These are phyloP conservation scores for Lentinula detonsa DNA, from an alignment of 768 basidiomycete genomes.

Conservation along the genomic window DNA sequence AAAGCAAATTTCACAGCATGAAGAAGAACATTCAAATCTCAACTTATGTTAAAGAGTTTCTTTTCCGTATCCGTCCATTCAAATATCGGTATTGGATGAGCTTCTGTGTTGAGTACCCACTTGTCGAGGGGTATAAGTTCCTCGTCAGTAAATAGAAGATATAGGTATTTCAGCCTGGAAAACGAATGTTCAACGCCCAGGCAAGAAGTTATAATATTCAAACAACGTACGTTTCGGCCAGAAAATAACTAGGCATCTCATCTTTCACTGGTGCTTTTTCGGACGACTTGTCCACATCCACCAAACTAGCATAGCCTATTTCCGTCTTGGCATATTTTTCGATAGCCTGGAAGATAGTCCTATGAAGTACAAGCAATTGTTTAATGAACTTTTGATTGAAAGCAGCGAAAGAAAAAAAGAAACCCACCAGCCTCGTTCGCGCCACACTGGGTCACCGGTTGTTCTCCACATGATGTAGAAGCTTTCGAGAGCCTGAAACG, in stretches of 20 bases:
- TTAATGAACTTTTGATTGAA: not conserved
- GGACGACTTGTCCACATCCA: conserved; percentile 23
- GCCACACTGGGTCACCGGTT: conserved; percentile 44
- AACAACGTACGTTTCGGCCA: conserved; percentile 30
- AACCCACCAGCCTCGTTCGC: conserved; percentile 45
- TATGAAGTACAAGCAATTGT: not conserved
- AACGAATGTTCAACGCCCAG: too few relatives aligned
- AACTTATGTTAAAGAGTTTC: conserved; percentile 31
- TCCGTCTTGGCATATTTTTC: conserved; percentile 38
- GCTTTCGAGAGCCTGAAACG: conserved; percentile 40
- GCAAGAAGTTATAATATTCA: not conserved
- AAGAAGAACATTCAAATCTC: not conserved
- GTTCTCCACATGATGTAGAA: conserved; percentile 50
- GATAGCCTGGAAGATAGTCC: conserved; percentile 40
- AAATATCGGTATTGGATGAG: conserved; percentile 66
- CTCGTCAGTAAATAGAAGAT: conserved; percentile 55
- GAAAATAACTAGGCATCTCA: conserved; percentile 52
- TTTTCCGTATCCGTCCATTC: conserved; percentile 52
- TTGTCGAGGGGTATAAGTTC: conserved; percentile 44
- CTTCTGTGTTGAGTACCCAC: conserved; percentile 66
- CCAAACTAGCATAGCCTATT: conserved; percentile 41
- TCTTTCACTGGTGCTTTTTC: conserved; percentile 25
- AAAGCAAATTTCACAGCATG: not conserved
- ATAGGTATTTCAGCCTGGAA: conserved; percentile 50
- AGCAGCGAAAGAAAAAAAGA: conserved; percentile 1